Conservation (phyloP, 108 stramenopile genomes). For the Cyclotella kingstonii region DNA sequence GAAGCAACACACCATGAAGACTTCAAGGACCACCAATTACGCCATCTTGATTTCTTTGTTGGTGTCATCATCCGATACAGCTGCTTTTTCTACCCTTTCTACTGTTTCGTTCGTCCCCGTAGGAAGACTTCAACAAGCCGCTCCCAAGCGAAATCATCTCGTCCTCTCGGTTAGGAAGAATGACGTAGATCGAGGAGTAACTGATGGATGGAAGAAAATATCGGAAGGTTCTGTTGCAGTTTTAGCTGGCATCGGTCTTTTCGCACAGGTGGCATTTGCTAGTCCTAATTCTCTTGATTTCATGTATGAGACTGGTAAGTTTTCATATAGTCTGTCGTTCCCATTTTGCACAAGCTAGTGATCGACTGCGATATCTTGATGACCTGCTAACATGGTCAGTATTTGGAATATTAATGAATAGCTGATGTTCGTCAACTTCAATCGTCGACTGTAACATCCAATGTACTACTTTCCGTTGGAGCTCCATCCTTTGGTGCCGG, state of each 20-base stretch:
- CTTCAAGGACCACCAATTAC: too few species aligned
- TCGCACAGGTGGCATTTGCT: slow-evolving; percentile 46
- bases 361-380: neutral
- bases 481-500: slow-evolving; percentile 44
- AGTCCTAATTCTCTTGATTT: slow-evolving; percentile 23
- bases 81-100: too few species aligned
- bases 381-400: neutral
- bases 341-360: neutral
- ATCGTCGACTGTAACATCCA: slow-evolving; percentile 11
- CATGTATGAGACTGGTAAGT: neutral
- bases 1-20: too few species aligned
- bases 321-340: neutral
- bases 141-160: slow-evolving; percentile 5
- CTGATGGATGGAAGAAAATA: slow-evolving; percentile 34
- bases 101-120: slow-evolving; percentile 17
- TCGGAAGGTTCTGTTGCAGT: slow-evolving; percentile 37
- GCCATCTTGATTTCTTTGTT: too few species aligned
- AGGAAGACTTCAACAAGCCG: slow-evolving; percentile 8
- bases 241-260: slow-evolving; percentile 30
- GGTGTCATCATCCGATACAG: too few species aligned
- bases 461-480: slow-evolving; percentile 30
- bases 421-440: slow-evolving; percentile 2
- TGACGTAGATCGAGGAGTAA: slow-evolving; percentile 3
- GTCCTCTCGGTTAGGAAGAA: slow-evolving; percentile 9
- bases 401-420: neutral